Percentiles rank a stretch among this genome's conserved stretches.
phyloP scores from a whole-genome alignment of 2,329 filamentous ascomycete species.

The Aspergillus hortae region DNA sequence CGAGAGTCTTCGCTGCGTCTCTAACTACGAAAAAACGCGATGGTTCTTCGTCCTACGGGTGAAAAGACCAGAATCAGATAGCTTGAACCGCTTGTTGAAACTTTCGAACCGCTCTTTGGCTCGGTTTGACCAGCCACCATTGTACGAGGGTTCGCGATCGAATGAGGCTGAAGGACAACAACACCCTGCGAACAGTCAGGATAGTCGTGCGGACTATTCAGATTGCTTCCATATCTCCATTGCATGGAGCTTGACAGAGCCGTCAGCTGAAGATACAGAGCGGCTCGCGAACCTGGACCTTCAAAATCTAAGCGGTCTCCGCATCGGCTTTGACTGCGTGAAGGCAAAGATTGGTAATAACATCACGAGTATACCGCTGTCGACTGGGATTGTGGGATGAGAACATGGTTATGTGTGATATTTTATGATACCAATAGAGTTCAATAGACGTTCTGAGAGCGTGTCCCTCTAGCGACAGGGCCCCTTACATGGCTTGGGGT shows the following conservation, averaged over 20 bases:
- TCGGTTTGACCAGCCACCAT: conserved; percentile 61
- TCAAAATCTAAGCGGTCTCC: conserved; percentile 38
- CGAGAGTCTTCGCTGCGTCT: conserved; percentile 58
- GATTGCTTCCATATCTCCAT: conserved; percentile 82
- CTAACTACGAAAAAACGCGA: conserved; percentile 64
- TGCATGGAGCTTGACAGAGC: conserved; percentile 70
- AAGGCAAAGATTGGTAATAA: conserved; percentile 74
- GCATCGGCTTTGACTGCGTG: conserved; percentile 57
- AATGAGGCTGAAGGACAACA: not conserved
- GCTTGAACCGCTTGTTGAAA: conserved; percentile 60
- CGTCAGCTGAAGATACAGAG: conserved; percentile 42
- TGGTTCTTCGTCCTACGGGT: conserved; percentile 81
- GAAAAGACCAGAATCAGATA: conserved; percentile 44
- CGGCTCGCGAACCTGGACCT: conserved; percentile 22
- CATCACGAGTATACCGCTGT: conserved; percentile 43
- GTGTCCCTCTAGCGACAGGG: not conserved
- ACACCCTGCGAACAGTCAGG: not conserved
- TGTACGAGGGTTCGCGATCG: conserved; percentile 55
- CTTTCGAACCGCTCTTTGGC: conserved; percentile 63
- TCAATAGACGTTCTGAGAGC: not conserved
- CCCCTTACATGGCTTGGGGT: not conserved
- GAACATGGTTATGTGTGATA: not conserved
- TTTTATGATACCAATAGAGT: conserved; percentile 1
- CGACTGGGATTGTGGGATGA: conserved; percentile 8
- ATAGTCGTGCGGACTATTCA: conserved; percentile 39